Evolutionary conservation across 2,329 filamentous ascomycete species (phyloP), one percentile per base, ranked within the genome.

Genomic region (Diaporthe sp.): DNA sequence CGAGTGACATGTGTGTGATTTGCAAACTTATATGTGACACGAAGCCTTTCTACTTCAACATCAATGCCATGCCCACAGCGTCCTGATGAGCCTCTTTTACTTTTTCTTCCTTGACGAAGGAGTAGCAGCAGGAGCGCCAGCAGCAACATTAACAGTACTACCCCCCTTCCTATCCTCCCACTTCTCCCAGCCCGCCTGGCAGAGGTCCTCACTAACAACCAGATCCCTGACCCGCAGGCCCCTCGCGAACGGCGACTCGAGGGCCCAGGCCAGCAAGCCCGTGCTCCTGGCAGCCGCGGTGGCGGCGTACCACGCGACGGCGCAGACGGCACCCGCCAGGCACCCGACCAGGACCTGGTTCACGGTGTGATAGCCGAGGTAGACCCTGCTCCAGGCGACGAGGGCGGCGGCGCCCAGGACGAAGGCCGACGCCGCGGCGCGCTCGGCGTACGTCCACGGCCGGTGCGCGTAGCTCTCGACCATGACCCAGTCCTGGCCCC

Each of bases 101-200:
- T 81, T 84, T 52, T 79, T 81, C 77, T 82, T 85, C 40, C 47
- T 74, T n/a, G 60, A 50, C 19, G 60, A 61, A 10, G 47, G 25
- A 22, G 79, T 79, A 73, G 81, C 80, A 71, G 78, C 76, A 22
- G 78, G 81, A 30, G 38, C 1, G 47, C 5, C 28, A 22, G 38
- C 1, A 8, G 22, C 15, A 30, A 1, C 12, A 15, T 1, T 25
- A 9, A 17, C 25, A 33, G 28, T 30, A 9, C 40, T 13, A 35
- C 83, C 83, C 52, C 79, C 80, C 78, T 85, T 86, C 78, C 80
- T 84, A 66, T 87, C 86, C 83, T 96, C 92, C 95, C 96, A 98
- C 82, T 94, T 93, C 84, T 96, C 94, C 96, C 96, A 99, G 2
- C 97, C 97, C 55, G 95, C 93, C 85, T 98, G 95, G 45, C 93